Evolutionary conservation across 2,329 filamentous ascomycete species (phyloP).

Genomic region (Phialemoniopsis sp.): DNA sequence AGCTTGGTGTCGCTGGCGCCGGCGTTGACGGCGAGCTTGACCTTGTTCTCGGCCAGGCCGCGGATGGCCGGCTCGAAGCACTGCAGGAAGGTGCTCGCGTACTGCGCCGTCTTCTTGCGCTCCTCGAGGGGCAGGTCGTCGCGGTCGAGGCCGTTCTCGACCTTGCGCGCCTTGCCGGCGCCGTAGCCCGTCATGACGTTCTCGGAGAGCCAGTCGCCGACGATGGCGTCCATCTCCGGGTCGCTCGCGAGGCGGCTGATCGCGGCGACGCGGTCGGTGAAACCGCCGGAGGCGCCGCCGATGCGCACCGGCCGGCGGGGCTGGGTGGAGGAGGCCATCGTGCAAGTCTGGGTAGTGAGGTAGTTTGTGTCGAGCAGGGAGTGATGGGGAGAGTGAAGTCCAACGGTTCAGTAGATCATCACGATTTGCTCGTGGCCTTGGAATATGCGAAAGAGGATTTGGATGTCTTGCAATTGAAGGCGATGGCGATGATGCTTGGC

Average conservation of each 20-base stretch:
- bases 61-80: conserved; percentile 21
- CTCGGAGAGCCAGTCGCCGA: conserved; percentile 14
- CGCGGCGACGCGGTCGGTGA: conserved; percentile 23
- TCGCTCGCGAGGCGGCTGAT: conserved; percentile 15
- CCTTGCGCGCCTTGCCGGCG: conserved; percentile 4
- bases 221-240: conserved; percentile 10
- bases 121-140: conserved; percentile 13
- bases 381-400: too few relatives aligned
- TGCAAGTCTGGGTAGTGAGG: too few relatives aligned
- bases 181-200: conserved; percentile 9
- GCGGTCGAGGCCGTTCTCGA: conserved; percentile 7
- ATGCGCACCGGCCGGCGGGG: conserved; percentile 18
- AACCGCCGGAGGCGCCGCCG: conserved; percentile 21
- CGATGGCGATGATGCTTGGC: too few relatives aligned
- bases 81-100: conserved; percentile 23
- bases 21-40: conserved; percentile 25
- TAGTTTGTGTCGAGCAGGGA: too few relatives aligned
- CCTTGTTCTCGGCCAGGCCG: conserved; percentile 15
- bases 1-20: conserved; percentile 20
- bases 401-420: too few relatives aligned
- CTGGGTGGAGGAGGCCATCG: not conserved
- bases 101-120: conserved; percentile 13
- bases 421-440: too few relatives aligned
- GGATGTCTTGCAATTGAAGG: too few relatives aligned
- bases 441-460: too few relatives aligned